These are phyloP conservation scores for Colletotrichum karsti DNA, from an alignment of 2,329 filamentous ascomycete genomes.

Conservation along the genomic window DNA sequence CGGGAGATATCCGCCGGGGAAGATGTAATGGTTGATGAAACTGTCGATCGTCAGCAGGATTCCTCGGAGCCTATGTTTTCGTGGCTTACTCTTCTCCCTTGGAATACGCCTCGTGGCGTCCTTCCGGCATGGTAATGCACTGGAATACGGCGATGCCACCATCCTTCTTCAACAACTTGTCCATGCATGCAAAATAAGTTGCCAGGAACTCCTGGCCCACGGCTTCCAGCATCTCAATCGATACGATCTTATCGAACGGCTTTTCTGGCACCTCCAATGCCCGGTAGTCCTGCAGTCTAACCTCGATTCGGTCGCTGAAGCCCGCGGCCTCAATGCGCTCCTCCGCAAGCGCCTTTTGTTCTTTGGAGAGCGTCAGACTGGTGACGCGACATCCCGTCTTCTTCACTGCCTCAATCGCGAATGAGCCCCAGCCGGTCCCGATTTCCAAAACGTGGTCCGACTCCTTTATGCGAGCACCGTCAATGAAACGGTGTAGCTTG, in stretches of 20 bases:
- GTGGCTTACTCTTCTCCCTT: slow-evolving; percentile 67
- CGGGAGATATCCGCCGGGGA: slow-evolving; percentile 78
- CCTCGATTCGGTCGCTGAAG: slow-evolving; percentile 67
- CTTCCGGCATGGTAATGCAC: slow-evolving; percentile 80
- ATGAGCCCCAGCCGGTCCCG: slow-evolving; percentile 79
- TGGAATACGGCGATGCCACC: slow-evolving; percentile 77
- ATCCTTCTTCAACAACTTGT: slow-evolving; percentile 70
- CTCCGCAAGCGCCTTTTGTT: slow-evolving; percentile 76
- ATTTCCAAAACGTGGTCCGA: slow-evolving; percentile 79
- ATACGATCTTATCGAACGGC: slow-evolving; percentile 75
- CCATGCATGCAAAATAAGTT: slow-evolving; percentile 73
- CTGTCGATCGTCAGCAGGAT: slow-evolving; percentile 36
- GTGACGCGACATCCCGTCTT: slow-evolving; percentile 75
- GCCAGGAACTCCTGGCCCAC: slow-evolving; percentile 74
- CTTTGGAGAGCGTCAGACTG: slow-evolving; percentile 71
- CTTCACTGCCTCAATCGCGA: slow-evolving; percentile 75
- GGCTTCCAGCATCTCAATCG: slow-evolving; percentile 82
- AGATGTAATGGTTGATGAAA: slow-evolving; percentile 82
- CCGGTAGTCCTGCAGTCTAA: slow-evolving; percentile 75
- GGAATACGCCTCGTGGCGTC: slow-evolving; percentile 71
- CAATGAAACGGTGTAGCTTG: slow-evolving; percentile 73
- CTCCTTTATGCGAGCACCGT: slow-evolving; percentile 68
- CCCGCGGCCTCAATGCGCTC: slow-evolving; percentile 69
- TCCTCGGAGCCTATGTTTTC: not conserved
- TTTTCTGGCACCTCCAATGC: slow-evolving; percentile 61